These are phyloP conservation scores for Daedaleopsis nitida DNA, from an alignment of 768 basidiomycete species.

Conservation along the genomic window DNA sequence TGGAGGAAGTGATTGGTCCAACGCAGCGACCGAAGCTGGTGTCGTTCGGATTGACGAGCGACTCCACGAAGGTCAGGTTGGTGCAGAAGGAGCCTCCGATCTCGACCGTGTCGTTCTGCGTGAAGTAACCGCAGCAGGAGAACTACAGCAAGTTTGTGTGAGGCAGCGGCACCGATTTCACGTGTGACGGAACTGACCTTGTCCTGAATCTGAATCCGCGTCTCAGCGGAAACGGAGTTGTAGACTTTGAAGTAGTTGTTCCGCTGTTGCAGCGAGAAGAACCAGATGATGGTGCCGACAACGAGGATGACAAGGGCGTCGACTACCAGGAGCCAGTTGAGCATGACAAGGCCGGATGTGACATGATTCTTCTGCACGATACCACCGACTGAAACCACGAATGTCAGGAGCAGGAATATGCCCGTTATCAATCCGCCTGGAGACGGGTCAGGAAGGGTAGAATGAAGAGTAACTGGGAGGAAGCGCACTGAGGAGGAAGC, in stretches of 20 bases:
- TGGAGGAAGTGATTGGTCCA: slow-evolving; percentile 62
- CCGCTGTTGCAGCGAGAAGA: slow-evolving; percentile 74
- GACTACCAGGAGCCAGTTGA: slow-evolving; percentile 73
- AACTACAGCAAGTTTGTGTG: slow-evolving; percentile 47
- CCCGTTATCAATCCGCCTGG: slow-evolving; percentile 75
- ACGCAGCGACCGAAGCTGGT: slow-evolving; percentile 59
- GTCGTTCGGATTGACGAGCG: slow-evolving; percentile 44
- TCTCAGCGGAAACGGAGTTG: slow-evolving; percentile 44
- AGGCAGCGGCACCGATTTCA: background rate
- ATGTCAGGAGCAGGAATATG: slow-evolving; percentile 64
- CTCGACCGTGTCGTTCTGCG: slow-evolving; percentile 52
- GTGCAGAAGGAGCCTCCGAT: slow-evolving; percentile 59
- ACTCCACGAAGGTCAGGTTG: slow-evolving; percentile 36
- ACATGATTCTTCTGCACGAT: slow-evolving; percentile 71
- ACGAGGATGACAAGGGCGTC: slow-evolving; percentile 63
- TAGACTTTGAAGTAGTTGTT: slow-evolving; percentile 66
- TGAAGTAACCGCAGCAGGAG: slow-evolving; percentile 84
- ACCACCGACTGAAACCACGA: slow-evolving; percentile 69
- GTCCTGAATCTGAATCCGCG: slow-evolving; percentile 68
- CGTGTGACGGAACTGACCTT: slow-evolving; percentile 47
- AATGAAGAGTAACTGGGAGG: background rate
- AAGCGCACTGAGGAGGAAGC: slow-evolving; percentile 61
- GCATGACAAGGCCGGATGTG: slow-evolving; percentile 67
- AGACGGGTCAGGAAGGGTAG: background rate
- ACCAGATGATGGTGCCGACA: slow-evolving; percentile 79